Evolutionary conservation across 83 land plant species (phyloP), one percentile per base, ranked within the genome.

Genomic region (Picea abies): DNA sequence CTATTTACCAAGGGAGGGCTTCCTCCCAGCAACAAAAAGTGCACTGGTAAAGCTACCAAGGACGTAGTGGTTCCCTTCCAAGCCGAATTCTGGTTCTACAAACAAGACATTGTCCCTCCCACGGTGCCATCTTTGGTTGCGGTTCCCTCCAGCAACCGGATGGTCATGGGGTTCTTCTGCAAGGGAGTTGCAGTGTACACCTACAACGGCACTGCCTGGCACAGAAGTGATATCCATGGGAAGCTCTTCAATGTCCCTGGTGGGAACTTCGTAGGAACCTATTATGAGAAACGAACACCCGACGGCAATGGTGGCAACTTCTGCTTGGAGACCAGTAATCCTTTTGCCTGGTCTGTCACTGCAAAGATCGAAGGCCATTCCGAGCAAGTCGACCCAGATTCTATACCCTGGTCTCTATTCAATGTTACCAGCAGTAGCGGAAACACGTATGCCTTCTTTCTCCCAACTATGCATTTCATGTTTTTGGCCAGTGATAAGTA

Each of bases 71-170:
- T 85, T 15, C 80, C 84, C 32, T 82, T 81, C 56, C 32, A 73
- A 76, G 84, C 80, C 15, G 80, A 85, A 39, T 85, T 49, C 67
- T 83, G 85, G 79, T 81, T 85, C 20, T 85, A 84, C 80, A 72
- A 25, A 20, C 86, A 85, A 63, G 86, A 85, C 29, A 1, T 63
- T 10, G 29, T 85, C 15, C 86, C 86, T 2, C 86, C 86, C 4
- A 62, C 26, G 19, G 66, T 67, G 4, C 86, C 86, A 10, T n/a
- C 29, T 2, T 37, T 65, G 15, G 7, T 85, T 0, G 49, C 14
- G 20, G 84, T 75, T 17, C 63, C 76, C 5, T 49, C 84, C 10
- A 63, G 58, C 17, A 20, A 63, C n/a, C 78, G 78, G 6, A 56
- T 76, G 39, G 78, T 85, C 10, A 77, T 82, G 77, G 86, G 86